Percentiles rank a stretch among this genome's conserved stretches.
Conservation (phyloP, 2,329 filamentous ascomycete species). For the Sclerotinia nivalis region DNA sequence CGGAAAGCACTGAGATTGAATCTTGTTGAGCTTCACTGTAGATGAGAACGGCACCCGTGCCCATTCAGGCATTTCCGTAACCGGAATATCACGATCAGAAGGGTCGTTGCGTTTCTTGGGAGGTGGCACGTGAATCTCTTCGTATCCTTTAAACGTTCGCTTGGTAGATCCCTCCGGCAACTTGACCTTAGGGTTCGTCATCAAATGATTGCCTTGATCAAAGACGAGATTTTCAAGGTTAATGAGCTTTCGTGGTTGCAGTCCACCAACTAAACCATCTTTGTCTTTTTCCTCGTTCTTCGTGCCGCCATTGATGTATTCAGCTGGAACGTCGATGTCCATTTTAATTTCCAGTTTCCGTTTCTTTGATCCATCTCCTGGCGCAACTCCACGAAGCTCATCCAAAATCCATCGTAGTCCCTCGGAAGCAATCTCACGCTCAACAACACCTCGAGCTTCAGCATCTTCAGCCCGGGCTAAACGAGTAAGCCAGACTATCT, state of each 20-base stretch:
- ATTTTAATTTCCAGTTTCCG: conserved; percentile 87
- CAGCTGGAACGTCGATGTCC: conserved; percentile 78
- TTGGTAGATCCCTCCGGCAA: conserved; percentile 94
- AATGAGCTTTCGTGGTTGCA: conserved; percentile 83
- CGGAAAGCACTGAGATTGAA: conserved; percentile 91
- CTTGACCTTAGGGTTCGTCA: conserved; percentile 97
- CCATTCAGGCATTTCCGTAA: conserved; percentile 91
- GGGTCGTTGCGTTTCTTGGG: conserved; percentile 85
- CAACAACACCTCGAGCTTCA: conserved; percentile 72
- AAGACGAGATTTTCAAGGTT: conserved; percentile 96
- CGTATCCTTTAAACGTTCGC: conserved; percentile 94
- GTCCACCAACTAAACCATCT: conserved; percentile 72
- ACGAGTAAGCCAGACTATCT: conserved; percentile 91
- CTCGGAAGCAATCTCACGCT: conserved; percentile 88
- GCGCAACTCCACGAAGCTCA: conserved; percentile 76
- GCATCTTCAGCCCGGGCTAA: conserved; percentile 81
- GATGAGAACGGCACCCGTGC: conserved; percentile 81
- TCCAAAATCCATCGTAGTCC: conserved; percentile 85
- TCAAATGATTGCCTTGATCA: conserved; percentile 96
- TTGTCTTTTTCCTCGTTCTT: conserved; percentile 58
- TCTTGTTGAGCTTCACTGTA: conserved; percentile 86
- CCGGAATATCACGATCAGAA: conserved; percentile 77
- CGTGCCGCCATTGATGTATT: conserved; percentile 53
- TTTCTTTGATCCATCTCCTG: conserved; percentile 56
- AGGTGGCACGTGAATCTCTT: conserved; percentile 94